These are phyloP conservation scores for Penicillium bovifimosum DNA, from an alignment of 495 filamentous ascomycete species.

Conservation along the genomic window DNA sequence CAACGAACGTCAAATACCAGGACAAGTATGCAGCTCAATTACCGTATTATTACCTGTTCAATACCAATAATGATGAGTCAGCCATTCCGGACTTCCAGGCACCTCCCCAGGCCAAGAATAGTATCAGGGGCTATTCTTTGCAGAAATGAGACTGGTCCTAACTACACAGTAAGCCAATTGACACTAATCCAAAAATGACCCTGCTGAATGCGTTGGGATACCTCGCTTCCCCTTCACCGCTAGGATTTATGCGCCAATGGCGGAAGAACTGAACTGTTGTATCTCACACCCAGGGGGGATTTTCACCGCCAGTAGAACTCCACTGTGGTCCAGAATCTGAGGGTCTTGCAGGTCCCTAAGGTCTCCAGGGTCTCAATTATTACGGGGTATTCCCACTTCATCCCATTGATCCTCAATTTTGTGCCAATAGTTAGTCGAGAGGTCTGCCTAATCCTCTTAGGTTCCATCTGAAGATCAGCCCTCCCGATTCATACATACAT, in stretches of 20 bases:
- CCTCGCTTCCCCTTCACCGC: constrained; percentile 4
- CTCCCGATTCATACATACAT: neutral
- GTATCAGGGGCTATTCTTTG: neutral
- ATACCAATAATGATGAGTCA: constrained; percentile 7
- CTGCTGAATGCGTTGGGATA: neutral
- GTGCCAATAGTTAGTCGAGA: neutral
- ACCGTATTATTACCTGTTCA: neutral
- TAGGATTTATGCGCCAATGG: constrained; percentile 5
- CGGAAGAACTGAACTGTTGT: neutral
- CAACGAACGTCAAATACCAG: neutral
- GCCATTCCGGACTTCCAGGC: neutral
- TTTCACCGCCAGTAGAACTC: constrained; percentile 7
- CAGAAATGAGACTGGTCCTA: neutral
- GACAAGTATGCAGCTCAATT: neutral
- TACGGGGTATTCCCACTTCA: neutral
- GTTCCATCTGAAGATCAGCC: constrained; percentile 6
- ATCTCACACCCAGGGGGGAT: neutral
- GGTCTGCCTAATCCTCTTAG: neutral
- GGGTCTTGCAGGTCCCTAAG: no score
- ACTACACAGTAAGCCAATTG: neutral
- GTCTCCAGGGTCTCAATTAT: neutral
- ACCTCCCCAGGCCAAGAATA: neutral
- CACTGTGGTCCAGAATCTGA: constrained; percentile 7
- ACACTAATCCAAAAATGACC: no score
- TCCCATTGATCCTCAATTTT: neutral